Conservation (phyloP, 768 basidiomycete genomes). For the Fistulinella prunicolor region DNA sequence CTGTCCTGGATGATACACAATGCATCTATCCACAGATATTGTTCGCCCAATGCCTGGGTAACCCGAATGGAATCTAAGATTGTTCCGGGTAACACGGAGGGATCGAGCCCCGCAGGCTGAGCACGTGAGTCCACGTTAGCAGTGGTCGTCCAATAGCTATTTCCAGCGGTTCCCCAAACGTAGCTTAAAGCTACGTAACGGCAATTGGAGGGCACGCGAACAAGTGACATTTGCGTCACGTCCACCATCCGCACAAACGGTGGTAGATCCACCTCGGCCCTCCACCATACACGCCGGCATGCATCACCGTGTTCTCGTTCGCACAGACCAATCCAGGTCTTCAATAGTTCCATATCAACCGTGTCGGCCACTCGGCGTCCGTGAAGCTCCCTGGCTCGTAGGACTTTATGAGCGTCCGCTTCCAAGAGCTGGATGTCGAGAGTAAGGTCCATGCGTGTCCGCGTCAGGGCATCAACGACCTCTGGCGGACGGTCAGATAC, state of each 20-base stretch:
- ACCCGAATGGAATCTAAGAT: slow-evolving; percentile 20
- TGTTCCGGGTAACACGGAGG: slow-evolving; percentile 11
- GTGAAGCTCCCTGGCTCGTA: not conserved
- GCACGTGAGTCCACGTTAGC: not conserved
- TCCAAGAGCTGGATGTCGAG: not conserved
- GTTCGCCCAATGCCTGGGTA: slow-evolving; percentile 17
- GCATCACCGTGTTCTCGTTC: not conserved
- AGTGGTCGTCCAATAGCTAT: slow-evolving; percentile 6
- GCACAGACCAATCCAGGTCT: not conserved
- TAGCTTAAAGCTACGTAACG: slow-evolving; percentile 18
- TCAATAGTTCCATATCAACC: not conserved
- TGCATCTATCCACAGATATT: slow-evolving; percentile 25
- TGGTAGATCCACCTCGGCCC: slow-evolving; percentile 5
- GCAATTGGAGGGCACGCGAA: slow-evolving; percentile 1
- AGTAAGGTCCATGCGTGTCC: not conserved
- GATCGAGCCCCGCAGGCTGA: slow-evolving; percentile 2
- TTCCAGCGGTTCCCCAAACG: slow-evolving; percentile 13
- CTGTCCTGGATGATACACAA: slow-evolving; percentile 26
- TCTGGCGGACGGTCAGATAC: not conserved
- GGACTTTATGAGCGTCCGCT: not conserved
- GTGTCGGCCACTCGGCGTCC: not conserved
- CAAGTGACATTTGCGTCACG: slow-evolving; percentile 10
- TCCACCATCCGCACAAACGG: slow-evolving; percentile 15
- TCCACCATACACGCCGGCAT: slow-evolving; percentile 6
- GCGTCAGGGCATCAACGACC: not conserved